Percentiles rank a stretch among this genome's conserved stretches.
phyloP scores from a whole-genome alignment of 257 asterid species.

The Lithospermum erythrorhizon region DNA sequence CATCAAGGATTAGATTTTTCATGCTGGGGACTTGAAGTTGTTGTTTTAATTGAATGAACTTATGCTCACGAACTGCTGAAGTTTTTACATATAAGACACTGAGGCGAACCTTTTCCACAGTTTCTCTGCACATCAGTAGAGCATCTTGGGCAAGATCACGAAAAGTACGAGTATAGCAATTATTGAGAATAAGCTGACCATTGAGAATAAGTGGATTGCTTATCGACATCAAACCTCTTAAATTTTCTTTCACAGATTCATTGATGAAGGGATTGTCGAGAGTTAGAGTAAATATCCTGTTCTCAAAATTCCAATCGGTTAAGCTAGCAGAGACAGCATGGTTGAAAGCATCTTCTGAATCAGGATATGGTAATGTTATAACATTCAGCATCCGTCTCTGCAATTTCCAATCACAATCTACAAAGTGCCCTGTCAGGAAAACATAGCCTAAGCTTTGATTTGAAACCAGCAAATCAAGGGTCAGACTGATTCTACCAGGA shows the following conservation, averaged over 20 bases:
- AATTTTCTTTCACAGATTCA: conserved; percentile 32
- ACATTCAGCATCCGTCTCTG: conserved; percentile 51
- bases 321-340: conserved; percentile 50
- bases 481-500: conserved; percentile 63
- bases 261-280: conserved; percentile 26
- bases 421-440: conserved; percentile 58
- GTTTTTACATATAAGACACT: conserved; percentile 64
- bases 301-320: conserved; percentile 53
- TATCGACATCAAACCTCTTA: conserved; percentile 41
- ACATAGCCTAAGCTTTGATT: conserved; percentile 40
- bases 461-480: conserved; percentile 56
- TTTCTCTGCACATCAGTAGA: conserved; percentile 25
- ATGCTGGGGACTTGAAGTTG: conserved; percentile 81
- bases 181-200: conserved; percentile 58
- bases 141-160: conserved; percentile 57
- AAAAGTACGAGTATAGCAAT: conserved; percentile 56
- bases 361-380: conserved; percentile 32
- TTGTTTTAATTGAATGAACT: conserved; percentile 39
- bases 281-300: conserved; percentile 46
- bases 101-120: conserved; percentile 48
- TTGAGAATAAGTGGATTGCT: conserved; percentile 35
- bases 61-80: conserved; percentile 36
- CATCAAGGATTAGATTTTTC: conserved; percentile 46
- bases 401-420: conserved; percentile 66
- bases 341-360: conserved; percentile 46